phyloP scores from a whole-genome alignment of 805 yeast genomes.

The Candida ponderosae region DNA sequence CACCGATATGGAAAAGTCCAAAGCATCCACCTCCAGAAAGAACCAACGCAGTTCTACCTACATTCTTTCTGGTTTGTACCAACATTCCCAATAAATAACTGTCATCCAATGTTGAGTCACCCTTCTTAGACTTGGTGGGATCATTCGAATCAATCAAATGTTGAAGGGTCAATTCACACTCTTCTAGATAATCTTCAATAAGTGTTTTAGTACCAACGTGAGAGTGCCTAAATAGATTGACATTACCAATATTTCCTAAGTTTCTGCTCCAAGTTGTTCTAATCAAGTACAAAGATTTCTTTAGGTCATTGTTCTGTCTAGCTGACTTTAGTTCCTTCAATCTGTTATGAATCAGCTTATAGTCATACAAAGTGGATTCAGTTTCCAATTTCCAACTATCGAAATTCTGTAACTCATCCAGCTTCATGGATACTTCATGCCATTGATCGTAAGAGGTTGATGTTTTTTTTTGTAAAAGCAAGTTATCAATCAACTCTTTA shows the following conservation, averaged over 20 bases:
- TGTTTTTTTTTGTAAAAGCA: conserved; percentile 35
- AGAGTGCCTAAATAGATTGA: conserved; percentile 66
- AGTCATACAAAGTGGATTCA: conserved; percentile 68
- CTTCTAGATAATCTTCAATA: conserved; percentile 76
- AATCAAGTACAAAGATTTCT: conserved; percentile 59
- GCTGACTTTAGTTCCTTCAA: conserved; percentile 53
- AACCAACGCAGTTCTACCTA: conserved; percentile 92
- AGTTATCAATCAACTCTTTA: conserved; percentile 27
- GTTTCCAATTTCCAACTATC: conserved; percentile 64
- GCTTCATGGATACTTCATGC: conserved; percentile 51
- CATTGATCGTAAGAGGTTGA: conserved; percentile 55
- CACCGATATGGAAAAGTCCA: conserved; percentile 91
- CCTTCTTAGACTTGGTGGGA: conserved; percentile 10
- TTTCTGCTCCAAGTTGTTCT: conserved; percentile 83
- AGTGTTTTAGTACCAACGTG: conserved; percentile 79
- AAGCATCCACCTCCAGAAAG: conserved; percentile 94
- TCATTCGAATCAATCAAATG: conserved; percentile 15
- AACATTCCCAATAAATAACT: conserved; percentile 67
- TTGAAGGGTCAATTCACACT: conserved; percentile 51
- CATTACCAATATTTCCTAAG: conserved; percentile 81
- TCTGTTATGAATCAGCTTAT: conserved; percentile 44
- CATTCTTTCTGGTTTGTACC: conserved; percentile 81
- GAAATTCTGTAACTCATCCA: conserved; percentile 60
- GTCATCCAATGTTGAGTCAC: conserved; percentile 40
- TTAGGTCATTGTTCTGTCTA: conserved; percentile 48